Percentiles rank a stretch among this genome's conserved stretches.
Conservation (phyloP, 2,329 filamentous ascomycete species). For the Torrubiella hemipterigena region DNA sequence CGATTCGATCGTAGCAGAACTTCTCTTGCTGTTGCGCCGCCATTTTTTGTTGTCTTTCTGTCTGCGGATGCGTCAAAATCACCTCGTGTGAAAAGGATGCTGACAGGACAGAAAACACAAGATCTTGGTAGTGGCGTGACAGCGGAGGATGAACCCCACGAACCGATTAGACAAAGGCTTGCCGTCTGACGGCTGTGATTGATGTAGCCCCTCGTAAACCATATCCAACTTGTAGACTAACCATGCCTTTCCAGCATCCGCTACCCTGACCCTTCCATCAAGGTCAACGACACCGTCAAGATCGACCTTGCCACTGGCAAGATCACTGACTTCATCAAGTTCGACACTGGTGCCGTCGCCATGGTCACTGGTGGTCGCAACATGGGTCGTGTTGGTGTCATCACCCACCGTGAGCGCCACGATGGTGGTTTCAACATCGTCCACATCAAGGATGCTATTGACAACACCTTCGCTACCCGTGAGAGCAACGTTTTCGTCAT, state of each 20-base stretch:
- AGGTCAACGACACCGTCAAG: slow-evolving; percentile 99
- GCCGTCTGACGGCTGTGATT: too few relatives aligned
- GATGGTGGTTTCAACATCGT: slow-evolving; percentile 99
- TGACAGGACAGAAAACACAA: too few relatives aligned
- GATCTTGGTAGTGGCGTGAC: too few relatives aligned
- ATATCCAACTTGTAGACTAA: slow-evolving; percentile 25
- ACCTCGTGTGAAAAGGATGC: too few relatives aligned
- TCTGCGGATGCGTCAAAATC: too few relatives aligned
- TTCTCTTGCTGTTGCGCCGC: too few relatives aligned
- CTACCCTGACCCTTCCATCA: slow-evolving; percentile 96
- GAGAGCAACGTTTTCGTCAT: slow-evolving; percentile 99
- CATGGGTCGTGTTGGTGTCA: slow-evolving; percentile 99
- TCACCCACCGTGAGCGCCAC: slow-evolving; percentile 99
- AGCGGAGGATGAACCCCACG: too few relatives aligned
- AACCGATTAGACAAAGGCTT: too few relatives aligned
- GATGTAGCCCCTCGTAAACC: slow-evolving; percentile 37
- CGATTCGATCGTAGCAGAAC: slow-evolving; percentile 27
- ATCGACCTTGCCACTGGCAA: slow-evolving; percentile 94
- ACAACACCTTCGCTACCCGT: slow-evolving; percentile 99
- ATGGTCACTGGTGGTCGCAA: slow-evolving; percentile 99
- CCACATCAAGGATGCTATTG: slow-evolving; percentile 99
- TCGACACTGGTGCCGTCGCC: slow-evolving; percentile 95
- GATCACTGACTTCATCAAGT: slow-evolving; percentile 96
- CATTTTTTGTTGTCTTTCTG: too few relatives aligned
- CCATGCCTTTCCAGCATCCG: slow-evolving; percentile 60